phyloP scores from a whole-genome alignment of 192 early-diverging fungal genomes.

The Backusella liffmaniae region DNA sequence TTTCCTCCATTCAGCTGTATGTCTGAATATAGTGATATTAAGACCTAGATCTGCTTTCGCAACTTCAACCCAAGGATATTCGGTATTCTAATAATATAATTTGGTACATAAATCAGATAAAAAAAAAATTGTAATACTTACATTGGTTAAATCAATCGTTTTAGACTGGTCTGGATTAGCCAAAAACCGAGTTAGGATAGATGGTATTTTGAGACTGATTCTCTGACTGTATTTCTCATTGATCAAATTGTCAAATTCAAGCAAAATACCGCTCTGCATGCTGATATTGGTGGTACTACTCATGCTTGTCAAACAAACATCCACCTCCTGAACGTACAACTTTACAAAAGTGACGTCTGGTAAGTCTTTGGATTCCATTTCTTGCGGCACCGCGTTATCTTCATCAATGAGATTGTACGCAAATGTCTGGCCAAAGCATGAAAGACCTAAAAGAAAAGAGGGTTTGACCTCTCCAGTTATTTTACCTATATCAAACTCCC shows the following conservation, averaged over 20 bases:
- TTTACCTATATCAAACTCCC: conserved; percentile 58
- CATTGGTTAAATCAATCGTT: not conserved
- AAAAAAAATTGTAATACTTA: not conserved
- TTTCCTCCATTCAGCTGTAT: conserved; percentile 51
- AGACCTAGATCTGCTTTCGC: conserved; percentile 56
- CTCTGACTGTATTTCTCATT: conserved; percentile 55
- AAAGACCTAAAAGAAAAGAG: conserved; percentile 52
- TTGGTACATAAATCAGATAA: not conserved
- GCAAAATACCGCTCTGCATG: conserved; percentile 55
- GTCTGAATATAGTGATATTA: conserved; percentile 54
- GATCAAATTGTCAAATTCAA: conserved; percentile 66
- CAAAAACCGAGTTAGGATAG: conserved; percentile 51
- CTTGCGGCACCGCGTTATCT: conserved; percentile 61
- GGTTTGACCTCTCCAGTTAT: conserved; percentile 69
- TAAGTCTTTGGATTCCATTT: conserved; percentile 32
- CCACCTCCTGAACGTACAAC: conserved; percentile 49
- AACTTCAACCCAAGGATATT: conserved; percentile 65
- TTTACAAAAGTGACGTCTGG: conserved; percentile 67
- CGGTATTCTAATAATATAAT: conserved; percentile 11
- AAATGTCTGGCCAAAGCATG: conserved; percentile 56
- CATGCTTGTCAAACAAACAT: conserved; percentile 59
- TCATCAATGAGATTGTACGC: conserved; percentile 62
- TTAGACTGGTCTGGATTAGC: conserved; percentile 34
- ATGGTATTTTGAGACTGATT: conserved; percentile 57
- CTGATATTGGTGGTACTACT: conserved; percentile 49